Evolutionary conservation across 495 filamentous ascomycete species (phyloP).

Genomic region (Aspergillus cavernicola): DNA sequence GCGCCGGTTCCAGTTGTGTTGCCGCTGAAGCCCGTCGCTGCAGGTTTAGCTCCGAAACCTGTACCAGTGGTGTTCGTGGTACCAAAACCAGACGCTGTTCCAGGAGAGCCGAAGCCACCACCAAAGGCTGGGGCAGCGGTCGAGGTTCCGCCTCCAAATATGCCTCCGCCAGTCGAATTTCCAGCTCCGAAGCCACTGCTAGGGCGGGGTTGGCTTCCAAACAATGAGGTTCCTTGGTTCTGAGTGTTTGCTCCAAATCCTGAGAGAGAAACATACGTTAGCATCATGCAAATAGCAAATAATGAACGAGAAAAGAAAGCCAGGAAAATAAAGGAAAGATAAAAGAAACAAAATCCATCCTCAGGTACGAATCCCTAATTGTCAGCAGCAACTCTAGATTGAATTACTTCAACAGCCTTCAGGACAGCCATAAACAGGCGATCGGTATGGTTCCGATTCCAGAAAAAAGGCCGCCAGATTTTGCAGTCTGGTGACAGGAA

Average conservation of each 20-base stretch:
- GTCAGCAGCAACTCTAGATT: background rate
- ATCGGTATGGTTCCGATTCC: background rate
- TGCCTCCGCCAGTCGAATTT: constrained; percentile 39
- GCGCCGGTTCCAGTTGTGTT: constrained; percentile 26
- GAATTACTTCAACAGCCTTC: background rate
- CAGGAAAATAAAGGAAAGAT: background rate
- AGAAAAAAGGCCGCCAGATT: background rate
- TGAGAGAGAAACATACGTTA: constrained; percentile 16
- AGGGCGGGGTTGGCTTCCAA: constrained; percentile 36
- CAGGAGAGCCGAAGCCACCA: constrained; percentile 21
- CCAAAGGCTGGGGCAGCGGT: constrained; percentile 43
- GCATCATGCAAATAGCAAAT: background rate
- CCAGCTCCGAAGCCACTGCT: constrained; percentile 49
- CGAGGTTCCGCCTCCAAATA: constrained; percentile 44
- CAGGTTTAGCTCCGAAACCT: constrained; percentile 48
- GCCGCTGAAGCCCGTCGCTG: constrained; percentile 35
- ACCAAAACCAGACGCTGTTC: constrained; percentile 17
- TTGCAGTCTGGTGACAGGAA: background rate
- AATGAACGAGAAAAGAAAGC: background rate
- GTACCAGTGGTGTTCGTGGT: constrained; percentile 18
- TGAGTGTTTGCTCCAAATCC: constrained; percentile 38
- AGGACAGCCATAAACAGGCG: background rate
- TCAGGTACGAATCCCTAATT: constrained; percentile 14
- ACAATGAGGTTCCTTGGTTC: constrained; percentile 34
- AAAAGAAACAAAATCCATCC: constrained; percentile 15